Percentiles rank a stretch among this genome's conserved stretches.
Conservation (phyloP, 768 basidiomycete genomes). For the Trametes maxima region DNA sequence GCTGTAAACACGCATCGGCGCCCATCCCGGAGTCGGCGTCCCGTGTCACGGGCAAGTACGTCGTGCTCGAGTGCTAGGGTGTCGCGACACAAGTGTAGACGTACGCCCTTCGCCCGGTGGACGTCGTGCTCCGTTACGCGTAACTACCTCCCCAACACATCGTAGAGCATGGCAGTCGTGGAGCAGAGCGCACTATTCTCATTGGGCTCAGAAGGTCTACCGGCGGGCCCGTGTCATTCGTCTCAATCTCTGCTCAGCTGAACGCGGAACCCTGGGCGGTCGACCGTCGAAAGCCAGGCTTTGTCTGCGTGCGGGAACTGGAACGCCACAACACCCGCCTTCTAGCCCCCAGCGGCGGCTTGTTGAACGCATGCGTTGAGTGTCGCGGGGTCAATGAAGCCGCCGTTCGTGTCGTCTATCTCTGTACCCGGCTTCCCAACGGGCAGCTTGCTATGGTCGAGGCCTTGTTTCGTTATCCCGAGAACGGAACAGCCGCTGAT, state of each 20-base stretch:
- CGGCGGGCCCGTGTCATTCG: background rate
- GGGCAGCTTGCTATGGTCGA: constrained; percentile 50
- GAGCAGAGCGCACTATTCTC: background rate
- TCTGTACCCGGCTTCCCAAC: constrained; percentile 54
- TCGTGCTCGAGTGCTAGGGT: too few relatives aligned
- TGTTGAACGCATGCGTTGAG: constrained; percentile 15
- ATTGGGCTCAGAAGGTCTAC: background rate
- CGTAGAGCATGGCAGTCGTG: too few relatives aligned
- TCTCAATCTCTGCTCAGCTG: background rate
- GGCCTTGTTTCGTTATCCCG: constrained; percentile 49
- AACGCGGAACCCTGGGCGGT: constrained; percentile 4
- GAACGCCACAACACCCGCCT: constrained; percentile 13
- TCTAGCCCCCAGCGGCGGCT: constrained; percentile 10
- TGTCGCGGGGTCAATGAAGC: constrained; percentile 50
- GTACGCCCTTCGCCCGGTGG: too few relatives aligned
- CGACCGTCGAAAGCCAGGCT: background rate
- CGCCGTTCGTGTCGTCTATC: constrained; percentile 46
- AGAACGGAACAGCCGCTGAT: constrained; percentile 50
- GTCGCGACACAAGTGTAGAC: too few relatives aligned
- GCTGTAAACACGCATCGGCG: too few relatives aligned
- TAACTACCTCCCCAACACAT: too few relatives aligned
- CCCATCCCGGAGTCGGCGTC: too few relatives aligned
- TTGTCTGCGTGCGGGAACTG: constrained; percentile 5
- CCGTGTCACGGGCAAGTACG: too few relatives aligned
- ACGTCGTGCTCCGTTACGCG: too few relatives aligned